Evolutionary conservation across 1,284 basidiomycete species (phyloP).

Genomic region (Stygiomarasmius scandens): DNA sequence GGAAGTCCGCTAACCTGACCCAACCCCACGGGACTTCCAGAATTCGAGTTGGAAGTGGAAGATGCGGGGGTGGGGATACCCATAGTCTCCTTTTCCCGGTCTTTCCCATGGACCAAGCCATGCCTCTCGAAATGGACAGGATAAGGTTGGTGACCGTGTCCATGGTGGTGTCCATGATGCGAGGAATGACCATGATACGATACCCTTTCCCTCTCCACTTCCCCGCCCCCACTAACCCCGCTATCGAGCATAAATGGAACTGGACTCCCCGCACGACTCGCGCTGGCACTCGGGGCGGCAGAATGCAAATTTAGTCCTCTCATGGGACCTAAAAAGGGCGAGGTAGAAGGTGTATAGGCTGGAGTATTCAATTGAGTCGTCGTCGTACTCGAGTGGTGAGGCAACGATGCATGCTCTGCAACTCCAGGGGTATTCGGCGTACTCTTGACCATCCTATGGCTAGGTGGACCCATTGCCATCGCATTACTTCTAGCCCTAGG

Average conservation of each 20-base stretch:
- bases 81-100: not conserved
- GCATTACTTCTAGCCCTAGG: not conserved
- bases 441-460: not conserved
- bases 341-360: slow-evolving; percentile 64
- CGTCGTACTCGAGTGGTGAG: not conserved
- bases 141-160: not conserved
- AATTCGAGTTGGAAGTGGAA: not conserved
- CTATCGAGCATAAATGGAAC: slow-evolving; percentile 11
- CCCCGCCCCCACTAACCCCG: slow-evolving; percentile 26
- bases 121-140: not conserved
- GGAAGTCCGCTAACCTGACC: not conserved
- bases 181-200: not conserved
- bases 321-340: slow-evolving; percentile 84
- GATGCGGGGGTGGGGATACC: not conserved
- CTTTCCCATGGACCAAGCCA: not conserved
- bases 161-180: not conserved
- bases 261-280: slow-evolving; percentile 52
- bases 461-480: not conserved
- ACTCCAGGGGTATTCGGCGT: not conserved
- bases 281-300: slow-evolving; percentile 47
- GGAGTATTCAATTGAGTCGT: slow-evolving; percentile 27
- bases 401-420: not conserved
- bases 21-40: not conserved
- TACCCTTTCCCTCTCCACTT: slow-evolving; percentile 5
- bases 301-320: slow-evolving; percentile 75